These are phyloP conservation scores for Sesbania bispinosa DNA, from an alignment of 306 rosid species.

Conservation along the genomic window DNA sequence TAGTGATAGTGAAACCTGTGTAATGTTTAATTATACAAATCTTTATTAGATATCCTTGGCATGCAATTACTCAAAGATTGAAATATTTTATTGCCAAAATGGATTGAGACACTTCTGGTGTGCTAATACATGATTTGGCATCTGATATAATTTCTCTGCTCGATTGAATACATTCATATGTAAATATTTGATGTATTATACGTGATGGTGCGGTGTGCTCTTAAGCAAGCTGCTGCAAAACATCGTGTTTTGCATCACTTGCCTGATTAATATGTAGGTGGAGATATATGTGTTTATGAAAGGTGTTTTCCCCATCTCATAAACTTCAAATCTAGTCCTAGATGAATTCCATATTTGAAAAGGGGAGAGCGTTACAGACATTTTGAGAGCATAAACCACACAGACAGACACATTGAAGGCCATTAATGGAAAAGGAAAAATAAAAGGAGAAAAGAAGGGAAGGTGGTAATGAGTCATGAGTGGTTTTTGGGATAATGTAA, in stretches of 20 bases:
- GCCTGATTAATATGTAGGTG: conserved; percentile 55
- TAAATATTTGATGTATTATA: background rate
- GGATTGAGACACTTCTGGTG: background rate
- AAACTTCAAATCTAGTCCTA: conserved; percentile 35
- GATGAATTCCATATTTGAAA: no score
- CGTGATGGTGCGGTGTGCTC: background rate
- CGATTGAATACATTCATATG: background rate
- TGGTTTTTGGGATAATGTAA: no score
- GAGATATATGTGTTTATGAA: conserved; percentile 53
- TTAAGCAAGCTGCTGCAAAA: background rate
- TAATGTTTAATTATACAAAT: background rate
- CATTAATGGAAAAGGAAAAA: background rate
- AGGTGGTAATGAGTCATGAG: no score
- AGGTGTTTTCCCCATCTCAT: conserved; percentile 41
- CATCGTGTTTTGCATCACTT: no score
- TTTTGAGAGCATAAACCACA: no score
- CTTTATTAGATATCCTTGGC: background rate
- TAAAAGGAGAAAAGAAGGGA: no score
- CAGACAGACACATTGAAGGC: background rate
- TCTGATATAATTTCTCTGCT: no score
- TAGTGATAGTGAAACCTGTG: background rate
- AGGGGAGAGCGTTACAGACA: no score
- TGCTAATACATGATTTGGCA: background rate
- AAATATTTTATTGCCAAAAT: background rate
- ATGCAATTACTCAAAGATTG: background rate